Evolutionary conservation across 805 yeast genomes (phyloP), one percentile per base, ranked within the genome.

Genomic region (Saccharomycopsis capsularis): DNA sequence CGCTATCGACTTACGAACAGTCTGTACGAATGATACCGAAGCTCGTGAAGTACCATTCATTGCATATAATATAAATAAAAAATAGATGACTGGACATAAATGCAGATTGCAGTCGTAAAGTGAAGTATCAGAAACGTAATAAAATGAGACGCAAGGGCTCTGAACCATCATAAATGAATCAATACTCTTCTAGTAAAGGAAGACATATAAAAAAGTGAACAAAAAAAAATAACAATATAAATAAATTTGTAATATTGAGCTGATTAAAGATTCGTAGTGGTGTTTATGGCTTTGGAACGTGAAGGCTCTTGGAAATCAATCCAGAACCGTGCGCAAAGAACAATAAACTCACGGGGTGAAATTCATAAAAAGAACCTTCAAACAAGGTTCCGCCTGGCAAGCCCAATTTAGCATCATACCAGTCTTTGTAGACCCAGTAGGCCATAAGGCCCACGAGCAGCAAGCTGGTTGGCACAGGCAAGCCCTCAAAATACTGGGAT

Each of bases 381-480:
- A 82, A 76, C 32, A 70, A 53, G 7, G 75, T 59, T 1, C 96
- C 95, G 23, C 80, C 78, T 4, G 95, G 91, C n/a, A 54, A 55
- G 47, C 68, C 73, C 42, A 64, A 67, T 35, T 55, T 47, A 9
- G 59, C 62, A 24, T 59, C 63, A 44, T 63, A 64, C 62, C 58
- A 55, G 40, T 68, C 74, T 42, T 73, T 68, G 55, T 71, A 72
- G 3, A 85, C 86, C 59, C 83, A 74, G 50, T 68, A 68, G 2
- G 87, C 85, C 88, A 91, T 82, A 34, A 79, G 61, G 1, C 69
- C 70, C 16, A 93, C 96, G 63, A 91, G 73, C 44, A 75, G 68
- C 56, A 93, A 71, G 35, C 95, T 82, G 2, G 95, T 80, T 48
- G 99, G 99, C 56, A 93, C 89, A 9, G 99, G 99, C 46, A 93